These are phyloP conservation scores for Potentilla sterilis DNA, from an alignment of 306 rosid species.

Conservation along the genomic window DNA sequence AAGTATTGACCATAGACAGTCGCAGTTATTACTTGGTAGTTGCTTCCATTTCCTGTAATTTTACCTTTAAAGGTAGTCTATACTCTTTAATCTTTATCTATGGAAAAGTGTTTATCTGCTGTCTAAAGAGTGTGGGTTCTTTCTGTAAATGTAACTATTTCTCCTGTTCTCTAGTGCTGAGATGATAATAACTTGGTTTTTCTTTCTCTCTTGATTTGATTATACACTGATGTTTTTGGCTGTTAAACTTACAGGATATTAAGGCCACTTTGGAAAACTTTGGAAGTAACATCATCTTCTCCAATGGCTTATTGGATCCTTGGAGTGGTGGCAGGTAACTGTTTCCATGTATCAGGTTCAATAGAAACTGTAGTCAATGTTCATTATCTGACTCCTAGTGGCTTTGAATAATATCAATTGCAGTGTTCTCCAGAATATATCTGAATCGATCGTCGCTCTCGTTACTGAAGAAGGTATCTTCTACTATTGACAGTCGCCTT, in stretches of 20 bases:
- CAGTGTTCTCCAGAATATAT: slow-evolving; percentile 74
- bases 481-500: slow-evolving; percentile 18
- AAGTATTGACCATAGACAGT: neutral
- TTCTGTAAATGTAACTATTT: neutral
- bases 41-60: neutral
- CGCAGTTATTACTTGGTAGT: neutral
- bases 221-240: slow-evolving; percentile 11
- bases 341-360: neutral
- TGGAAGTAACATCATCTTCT: slow-evolving; percentile 86
- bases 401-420: slow-evolving; percentile 29
- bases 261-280: slow-evolving; percentile 46
- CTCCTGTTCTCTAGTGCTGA: neutral
- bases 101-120: neutral
- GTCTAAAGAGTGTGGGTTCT: neutral
- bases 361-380: slow-evolving; percentile 4
- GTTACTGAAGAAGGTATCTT: slow-evolving; percentile 69
- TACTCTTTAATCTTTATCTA: neutral
- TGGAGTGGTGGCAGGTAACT: slow-evolving; percentile 93
- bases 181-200: neutral
- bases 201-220: slow-evolving; percentile 9
- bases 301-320: slow-evolving; percentile 82
- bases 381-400: neutral
- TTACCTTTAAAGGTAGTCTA: neutral
- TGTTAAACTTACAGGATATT: slow-evolving; percentile 46
- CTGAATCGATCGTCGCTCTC: slow-evolving; percentile 67